Conservation (phyloP, 1,284 basidiomycete genomes). For the Neotropicomus parvogracilis region DNA sequence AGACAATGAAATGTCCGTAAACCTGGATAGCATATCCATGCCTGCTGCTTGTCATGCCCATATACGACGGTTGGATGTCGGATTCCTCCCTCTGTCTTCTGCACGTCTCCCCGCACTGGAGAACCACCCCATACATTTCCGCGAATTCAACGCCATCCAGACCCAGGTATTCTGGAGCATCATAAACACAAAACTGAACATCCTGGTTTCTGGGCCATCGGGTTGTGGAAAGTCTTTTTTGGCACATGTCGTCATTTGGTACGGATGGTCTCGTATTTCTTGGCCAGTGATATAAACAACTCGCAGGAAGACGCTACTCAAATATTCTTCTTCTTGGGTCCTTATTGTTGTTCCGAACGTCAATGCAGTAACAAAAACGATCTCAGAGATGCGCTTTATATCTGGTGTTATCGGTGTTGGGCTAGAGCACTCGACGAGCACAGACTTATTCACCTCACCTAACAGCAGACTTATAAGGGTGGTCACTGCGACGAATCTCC, state of each 20-base stretch:
- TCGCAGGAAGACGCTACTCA: conserved; percentile 48
- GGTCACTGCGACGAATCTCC: conserved; percentile 50
- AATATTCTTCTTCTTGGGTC: conserved; percentile 44
- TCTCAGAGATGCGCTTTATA: conserved; percentile 47
- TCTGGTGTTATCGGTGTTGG: conserved; percentile 40
- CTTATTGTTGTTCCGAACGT: conserved; percentile 56
- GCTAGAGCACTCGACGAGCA: conserved; percentile 40
- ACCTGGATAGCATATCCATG: conserved; percentile 74
- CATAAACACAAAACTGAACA: conserved; percentile 66
- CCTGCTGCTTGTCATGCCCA: conserved; percentile 64
- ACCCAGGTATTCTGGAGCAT: conserved; percentile 88
- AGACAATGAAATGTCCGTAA: conserved; percentile 68
- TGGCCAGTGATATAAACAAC: conserved; percentile 12
- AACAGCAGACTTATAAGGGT: conserved; percentile 49
- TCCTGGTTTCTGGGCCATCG: conserved; percentile 79
- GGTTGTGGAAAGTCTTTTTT: conserved; percentile 82
- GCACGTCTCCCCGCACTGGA: conserved; percentile 49
- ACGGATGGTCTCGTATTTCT: conserved; percentile 17
- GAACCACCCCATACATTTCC: conserved; percentile 44
- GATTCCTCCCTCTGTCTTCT: conserved; percentile 65
- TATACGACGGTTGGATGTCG: conserved; percentile 74
- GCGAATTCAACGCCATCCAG: conserved; percentile 82
- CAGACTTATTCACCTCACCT: conserved; percentile 34
- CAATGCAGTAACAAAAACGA: conserved; percentile 45
- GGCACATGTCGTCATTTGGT: conserved; percentile 73